phyloP scores from a whole-genome alignment of 1,284 basidiomycete species.

The Microbotryum intermedium region DNA sequence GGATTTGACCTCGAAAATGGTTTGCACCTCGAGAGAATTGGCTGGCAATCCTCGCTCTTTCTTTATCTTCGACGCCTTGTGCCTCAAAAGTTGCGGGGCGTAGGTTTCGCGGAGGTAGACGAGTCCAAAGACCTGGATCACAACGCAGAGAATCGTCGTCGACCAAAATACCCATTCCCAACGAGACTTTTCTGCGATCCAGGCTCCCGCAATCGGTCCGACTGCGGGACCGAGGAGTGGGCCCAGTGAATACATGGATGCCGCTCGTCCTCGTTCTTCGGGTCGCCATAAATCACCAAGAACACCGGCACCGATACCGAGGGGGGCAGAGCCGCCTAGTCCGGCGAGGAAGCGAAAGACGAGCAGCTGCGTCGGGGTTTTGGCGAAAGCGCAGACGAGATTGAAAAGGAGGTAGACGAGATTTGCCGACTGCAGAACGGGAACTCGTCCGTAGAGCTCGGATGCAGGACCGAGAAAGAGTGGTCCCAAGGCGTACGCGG shows the following conservation, averaged over 20 bases:
- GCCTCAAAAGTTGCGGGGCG: slow-evolving; percentile 35
- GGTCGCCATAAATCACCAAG: slow-evolving; percentile 61
- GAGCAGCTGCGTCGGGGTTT: slow-evolving; percentile 49
- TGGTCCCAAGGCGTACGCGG: slow-evolving; percentile 46
- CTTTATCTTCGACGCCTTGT: slow-evolving; percentile 42
- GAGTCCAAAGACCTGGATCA: slow-evolving; percentile 46
- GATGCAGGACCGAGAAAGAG: slow-evolving; percentile 52
- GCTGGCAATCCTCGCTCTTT: slow-evolving; percentile 36
- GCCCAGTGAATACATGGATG: slow-evolving; percentile 60
- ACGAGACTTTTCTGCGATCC: slow-evolving; percentile 53
- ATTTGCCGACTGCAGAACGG: slow-evolving; percentile 24
- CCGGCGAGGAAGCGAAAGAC: slow-evolving; percentile 39
- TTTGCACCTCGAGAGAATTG: slow-evolving; percentile 32
- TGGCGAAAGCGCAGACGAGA: slow-evolving; percentile 53
- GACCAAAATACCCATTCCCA: slow-evolving; percentile 51
- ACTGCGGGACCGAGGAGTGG: slow-evolving; percentile 30
- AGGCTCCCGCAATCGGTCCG: slow-evolving; percentile 43
- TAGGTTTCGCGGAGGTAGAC: slow-evolving; percentile 36
- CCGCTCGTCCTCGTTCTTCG: slow-evolving; percentile 58
- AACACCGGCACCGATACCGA: slow-evolving; percentile 45
- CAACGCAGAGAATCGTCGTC: slow-evolving; percentile 45
- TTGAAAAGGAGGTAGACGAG: slow-evolving; percentile 32
- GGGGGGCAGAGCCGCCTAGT: slow-evolving; percentile 36
- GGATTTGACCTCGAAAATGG: slow-evolving; percentile 24
- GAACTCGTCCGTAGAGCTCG: slow-evolving; percentile 47